A percentile compares a stretch with the other conserved stretches of the same genome.
Evolutionary conservation across 2,329 filamentous ascomycete genomes (phyloP).

Genomic region (Clarireedia homoeocarpa): DNA sequence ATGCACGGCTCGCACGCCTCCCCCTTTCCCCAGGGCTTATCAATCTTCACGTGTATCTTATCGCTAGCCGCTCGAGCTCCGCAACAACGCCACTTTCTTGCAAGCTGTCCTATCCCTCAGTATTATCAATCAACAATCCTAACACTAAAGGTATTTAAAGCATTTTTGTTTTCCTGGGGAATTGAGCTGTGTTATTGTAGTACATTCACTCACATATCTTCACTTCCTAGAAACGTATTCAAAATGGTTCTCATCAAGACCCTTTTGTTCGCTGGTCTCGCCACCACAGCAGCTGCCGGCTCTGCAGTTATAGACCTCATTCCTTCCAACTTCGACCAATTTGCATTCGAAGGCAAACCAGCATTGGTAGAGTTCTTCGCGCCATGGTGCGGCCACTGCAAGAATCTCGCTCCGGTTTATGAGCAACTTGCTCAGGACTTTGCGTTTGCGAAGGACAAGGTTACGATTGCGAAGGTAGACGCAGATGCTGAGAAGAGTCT

Average conservation of each 20-base stretch:
- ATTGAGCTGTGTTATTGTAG: no score
- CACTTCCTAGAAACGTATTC: conserved; percentile 1
- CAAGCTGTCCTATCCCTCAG: conserved; percentile 4
- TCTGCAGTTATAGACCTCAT: conserved; percentile 86
- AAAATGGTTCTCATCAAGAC: conserved; percentile 44
- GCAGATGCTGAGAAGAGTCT: conserved; percentile 81
- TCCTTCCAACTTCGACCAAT: conserved; percentile 82
- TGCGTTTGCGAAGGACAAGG: conserved; percentile 60
- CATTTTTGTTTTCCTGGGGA: no score
- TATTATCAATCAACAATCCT: conserved; percentile 4
- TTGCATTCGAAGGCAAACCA: conserved; percentile 88
- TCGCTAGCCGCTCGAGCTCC: neutral
- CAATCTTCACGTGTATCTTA: neutral
- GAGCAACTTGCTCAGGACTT: conserved; percentile 78
- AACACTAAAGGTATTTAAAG: conserved; percentile 2
- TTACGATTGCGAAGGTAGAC: conserved; percentile 92
- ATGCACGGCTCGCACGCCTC: no score
- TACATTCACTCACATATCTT: neutral
- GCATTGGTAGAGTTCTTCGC: conserved; percentile 98
- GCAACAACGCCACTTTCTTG: neutral
- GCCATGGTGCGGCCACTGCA: conserved; percentile 99
- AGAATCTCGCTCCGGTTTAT: conserved; percentile 88
- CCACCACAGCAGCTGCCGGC: conserved; percentile 37
- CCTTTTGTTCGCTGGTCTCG: conserved; percentile 48
- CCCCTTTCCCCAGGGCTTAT: neutral